These are phyloP conservation scores for Sporothrix luriei DNA, from an alignment of 2,329 filamentous ascomycete genomes.

Conservation along the genomic window DNA sequence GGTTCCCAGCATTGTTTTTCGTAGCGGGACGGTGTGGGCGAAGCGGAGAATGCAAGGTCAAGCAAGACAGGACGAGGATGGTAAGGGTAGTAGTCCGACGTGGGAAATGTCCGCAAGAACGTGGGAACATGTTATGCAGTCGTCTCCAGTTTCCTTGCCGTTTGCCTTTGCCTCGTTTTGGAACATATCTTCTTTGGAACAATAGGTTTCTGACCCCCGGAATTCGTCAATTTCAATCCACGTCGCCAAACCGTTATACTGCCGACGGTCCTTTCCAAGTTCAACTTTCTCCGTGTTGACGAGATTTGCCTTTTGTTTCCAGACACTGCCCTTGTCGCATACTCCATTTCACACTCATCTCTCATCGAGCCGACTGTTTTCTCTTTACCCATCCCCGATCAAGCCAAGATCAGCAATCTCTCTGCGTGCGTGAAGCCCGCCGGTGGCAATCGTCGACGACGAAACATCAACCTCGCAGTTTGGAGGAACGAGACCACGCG, in stretches of 20 bases:
- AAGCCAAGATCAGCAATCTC: neutral
- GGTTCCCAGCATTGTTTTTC: neutral
- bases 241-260: neutral
- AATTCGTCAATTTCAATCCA: no score
- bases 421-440: neutral
- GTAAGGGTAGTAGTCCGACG: neutral
- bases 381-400: neutral
- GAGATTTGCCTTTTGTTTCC: neutral
- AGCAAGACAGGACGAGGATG: neutral
- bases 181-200: no score
- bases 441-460: neutral
- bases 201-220: neutral
- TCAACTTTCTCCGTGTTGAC: neutral
- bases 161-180: neutral
- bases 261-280: neutral
- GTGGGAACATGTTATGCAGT: neutral
- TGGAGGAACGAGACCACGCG: neutral
- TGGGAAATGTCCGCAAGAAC: no score
- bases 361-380: neutral
- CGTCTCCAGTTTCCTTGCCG: neutral
- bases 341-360: neutral
- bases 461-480: neutral
- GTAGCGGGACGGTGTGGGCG: neutral
- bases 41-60: neutral
- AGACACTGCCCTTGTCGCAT: neutral